phyloP scores from a whole-genome alignment of 2,329 filamentous ascomycete genomes.

The Rugonectria rugulosa region DNA sequence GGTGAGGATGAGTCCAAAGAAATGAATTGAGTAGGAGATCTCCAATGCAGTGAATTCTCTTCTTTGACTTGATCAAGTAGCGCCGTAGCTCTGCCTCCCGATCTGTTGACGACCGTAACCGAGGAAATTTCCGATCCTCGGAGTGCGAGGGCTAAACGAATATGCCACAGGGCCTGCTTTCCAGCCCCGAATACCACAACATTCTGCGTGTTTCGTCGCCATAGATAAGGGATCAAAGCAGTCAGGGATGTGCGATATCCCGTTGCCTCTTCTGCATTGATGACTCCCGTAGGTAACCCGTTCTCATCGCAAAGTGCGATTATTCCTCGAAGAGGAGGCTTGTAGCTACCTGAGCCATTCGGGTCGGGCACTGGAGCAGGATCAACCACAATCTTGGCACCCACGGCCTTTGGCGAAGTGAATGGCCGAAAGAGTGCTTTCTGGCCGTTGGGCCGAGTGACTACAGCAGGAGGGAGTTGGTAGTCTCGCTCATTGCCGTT shows the following conservation, averaged over 20 bases:
- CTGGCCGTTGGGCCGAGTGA: conserved; percentile 32
- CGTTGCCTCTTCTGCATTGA: conserved; percentile 45
- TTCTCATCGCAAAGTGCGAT: conserved; percentile 22
- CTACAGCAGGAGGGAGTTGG: conserved; percentile 28
- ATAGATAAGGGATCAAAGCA: conserved; percentile 66
- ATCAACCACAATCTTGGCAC: conserved; percentile 35
- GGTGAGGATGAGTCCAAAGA: conserved; percentile 17
- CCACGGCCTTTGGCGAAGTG: conserved; percentile 28
- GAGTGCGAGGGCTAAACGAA: conserved; percentile 69
- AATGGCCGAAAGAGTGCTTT: conserved; percentile 39
- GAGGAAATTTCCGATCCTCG: conserved; percentile 34
- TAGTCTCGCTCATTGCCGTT: conserved; percentile 25
- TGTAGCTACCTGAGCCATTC: too few species aligned
- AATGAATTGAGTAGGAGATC: conserved; percentile 10
- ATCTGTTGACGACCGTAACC: conserved; percentile 44
- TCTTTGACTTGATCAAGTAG: conserved; percentile 16
- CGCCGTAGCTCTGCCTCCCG: conserved; percentile 5
- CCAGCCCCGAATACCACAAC: conserved; percentile 74
- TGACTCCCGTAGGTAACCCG: background rate
- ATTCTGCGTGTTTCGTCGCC: conserved; percentile 48
- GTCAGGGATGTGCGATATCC: conserved; percentile 72
- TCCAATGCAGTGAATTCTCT: conserved; percentile 29
- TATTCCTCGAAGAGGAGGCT: conserved; percentile 18
- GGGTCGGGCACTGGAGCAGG: conserved; percentile 27
- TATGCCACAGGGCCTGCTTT: conserved; percentile 76